Evolutionary conservation across 2,329 filamentous ascomycete genomes (phyloP), one percentile per base, ranked within the genome.

Genomic region (Penicillium palitans): DNA sequence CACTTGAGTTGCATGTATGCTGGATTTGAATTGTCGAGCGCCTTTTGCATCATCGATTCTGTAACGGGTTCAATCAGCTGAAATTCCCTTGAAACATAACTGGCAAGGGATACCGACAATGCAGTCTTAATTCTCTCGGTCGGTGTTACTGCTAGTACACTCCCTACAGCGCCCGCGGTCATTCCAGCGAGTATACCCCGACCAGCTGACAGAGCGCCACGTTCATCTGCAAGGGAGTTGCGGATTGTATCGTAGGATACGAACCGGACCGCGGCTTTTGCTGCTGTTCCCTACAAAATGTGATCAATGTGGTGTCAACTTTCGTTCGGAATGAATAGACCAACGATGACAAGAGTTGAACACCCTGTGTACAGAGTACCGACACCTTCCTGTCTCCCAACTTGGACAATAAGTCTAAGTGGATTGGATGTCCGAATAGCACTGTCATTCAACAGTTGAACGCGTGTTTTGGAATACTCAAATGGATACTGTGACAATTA

Each of bases 361-460:
- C 83, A 89, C 29, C 86, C 86, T 59, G 85, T 87, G 68, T 88
- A 89, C 3, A 88, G 70, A 2, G 85, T 83, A 15, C 78, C 70
- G 0, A 84, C 55, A 0, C 86, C 85, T 72, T 89, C 85, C 17
- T 80, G 74, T 21, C 76, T 75, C 50, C 84, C 81, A 8, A 87
- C 82, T 27, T 82, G 75, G 5, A 72, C 57, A 33, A 89, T 83
- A 6, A 88, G 80, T 13, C 54, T 42, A 1, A 66, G 7, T 3
- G 64, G 64, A 48, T 66, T 64, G 4, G 62, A 59, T 8, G 59
- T 57, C 12, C 19, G 9, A 7, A 55, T 39, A 6, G 48, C 31
- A 39, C 53, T 44, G 29, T 45, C 40, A 19, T 61, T 40, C 9
- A 64, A 29, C 27, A 66, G 29, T 25, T 66, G 62, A n/a, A 64